Percentiles rank a stretch among this genome's conserved stretches.
phyloP scores from a whole-genome alignment of 1,139 yeast species.

The Protomyces arabidopsidicola region DNA sequence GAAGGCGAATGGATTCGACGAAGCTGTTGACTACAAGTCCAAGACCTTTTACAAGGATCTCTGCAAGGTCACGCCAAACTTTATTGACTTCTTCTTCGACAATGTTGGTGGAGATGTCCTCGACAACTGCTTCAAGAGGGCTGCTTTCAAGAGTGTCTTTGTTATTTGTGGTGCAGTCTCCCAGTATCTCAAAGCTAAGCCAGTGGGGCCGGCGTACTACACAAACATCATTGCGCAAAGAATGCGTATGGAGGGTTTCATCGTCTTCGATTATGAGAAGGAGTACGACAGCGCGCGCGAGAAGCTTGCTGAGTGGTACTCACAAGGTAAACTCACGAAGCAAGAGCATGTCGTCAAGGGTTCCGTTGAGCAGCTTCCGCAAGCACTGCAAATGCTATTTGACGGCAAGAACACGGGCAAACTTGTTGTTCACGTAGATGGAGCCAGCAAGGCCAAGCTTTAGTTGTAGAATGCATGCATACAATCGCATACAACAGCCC shows the following conservation, averaged over 20 bases:
- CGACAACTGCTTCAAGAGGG: slow-evolving; percentile 46
- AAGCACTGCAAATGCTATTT: slow-evolving; percentile 26
- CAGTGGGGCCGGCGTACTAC: slow-evolving; percentile 20
- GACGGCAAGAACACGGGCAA: slow-evolving; percentile 31
- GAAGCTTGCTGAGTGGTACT: slow-evolving; percentile 27
- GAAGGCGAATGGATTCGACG: slow-evolving; percentile 50
- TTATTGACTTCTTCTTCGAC: slow-evolving; percentile 37
- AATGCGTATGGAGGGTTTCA: slow-evolving; percentile 27
- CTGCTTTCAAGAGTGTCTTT: slow-evolving; percentile 47
- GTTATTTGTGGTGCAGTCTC: slow-evolving; percentile 62
- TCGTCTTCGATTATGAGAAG: slow-evolving; percentile 25
- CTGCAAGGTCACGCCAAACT: slow-evolving; percentile 30
- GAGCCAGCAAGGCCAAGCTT: neutral
- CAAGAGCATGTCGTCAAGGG: slow-evolving; percentile 29
- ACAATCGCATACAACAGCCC: no score
- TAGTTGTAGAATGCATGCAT: neutral
- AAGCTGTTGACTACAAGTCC: slow-evolving; percentile 52
- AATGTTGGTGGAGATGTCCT: slow-evolving; percentile 59
- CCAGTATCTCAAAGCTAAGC: slow-evolving; percentile 48
- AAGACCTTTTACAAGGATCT: slow-evolving; percentile 24
- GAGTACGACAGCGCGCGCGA: slow-evolving; percentile 24
- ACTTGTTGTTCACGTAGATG: slow-evolving; percentile 12
- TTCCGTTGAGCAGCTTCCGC: slow-evolving; percentile 25
- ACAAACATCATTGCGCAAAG: slow-evolving; percentile 23
- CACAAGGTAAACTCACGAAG: slow-evolving; percentile 24